Base-by-base conservation (phyloP, 805 yeast genomes). In the Danielia oregonensis region DNA sequence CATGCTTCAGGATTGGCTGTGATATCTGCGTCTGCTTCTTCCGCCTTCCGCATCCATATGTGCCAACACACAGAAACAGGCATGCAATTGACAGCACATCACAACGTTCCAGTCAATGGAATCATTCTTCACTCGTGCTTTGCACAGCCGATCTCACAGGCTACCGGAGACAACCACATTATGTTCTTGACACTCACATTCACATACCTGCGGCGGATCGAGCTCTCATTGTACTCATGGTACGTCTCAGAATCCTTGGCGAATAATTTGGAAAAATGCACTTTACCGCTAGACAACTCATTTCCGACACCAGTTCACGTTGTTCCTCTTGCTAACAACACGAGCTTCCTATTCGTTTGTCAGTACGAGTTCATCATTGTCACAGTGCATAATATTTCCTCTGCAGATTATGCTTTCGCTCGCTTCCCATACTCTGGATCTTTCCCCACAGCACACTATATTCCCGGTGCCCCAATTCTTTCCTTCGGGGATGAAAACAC, bases 221-320 rank as follows among this genome's bases (percentile, higher is more conserved):
- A 58, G 7, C 41, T 71, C 4, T 48, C 64, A 10, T 41, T 72
- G 2, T 70, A 52, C 42, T 61, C 64, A 8, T 71, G 76, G 76
- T 54, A 59, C 29, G 48, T 57, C 7, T 54, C 60, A 13, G 71
- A 68, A 21, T 44, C 49, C 1, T 35, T 60, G n/a, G 39, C 52
- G n/a, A 48, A 44, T 10, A 49, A 50, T 16, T 43, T 65, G 26
- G 58, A 59, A 12, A 61, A 61, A 29, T 54, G 69, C 0, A 59
- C 65, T 1, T 46, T 73, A 23, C 65, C 75, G 0, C 43, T 72
- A n/a, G 54, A 57, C n/a, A 58, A 54, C 37, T 49, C 52, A 12
- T 70, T 70, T 32, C 59, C 53, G 4, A 42, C 70, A 4, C 79
- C 79, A 0, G 53, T 69, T 5, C 65, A 70, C 33, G 51, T 68